phyloP scores from a whole-genome alignment of 225 moss, liverwort and hornwort species.

The Rhytidiadelphus loreus region DNA sequence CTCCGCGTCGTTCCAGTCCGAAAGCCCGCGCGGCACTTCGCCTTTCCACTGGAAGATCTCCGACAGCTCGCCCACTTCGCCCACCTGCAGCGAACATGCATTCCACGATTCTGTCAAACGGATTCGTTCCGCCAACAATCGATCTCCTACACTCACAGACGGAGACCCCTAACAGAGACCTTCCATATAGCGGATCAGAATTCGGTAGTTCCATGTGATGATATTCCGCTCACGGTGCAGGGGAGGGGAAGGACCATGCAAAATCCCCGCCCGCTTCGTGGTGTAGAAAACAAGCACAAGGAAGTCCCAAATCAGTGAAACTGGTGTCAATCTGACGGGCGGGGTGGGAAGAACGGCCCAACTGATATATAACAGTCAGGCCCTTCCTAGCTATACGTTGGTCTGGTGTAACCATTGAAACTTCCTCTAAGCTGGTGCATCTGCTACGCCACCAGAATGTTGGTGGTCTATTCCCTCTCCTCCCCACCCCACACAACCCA shows the following conservation, averaged over 20 bases:
- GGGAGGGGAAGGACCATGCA: background rate
- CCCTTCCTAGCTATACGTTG: background rate
- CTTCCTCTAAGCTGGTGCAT: background rate
- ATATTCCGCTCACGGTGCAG: background rate
- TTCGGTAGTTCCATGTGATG: background rate
- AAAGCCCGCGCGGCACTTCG: conserved; percentile 90
- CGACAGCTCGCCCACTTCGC: conserved; percentile 98
- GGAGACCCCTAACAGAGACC: background rate
- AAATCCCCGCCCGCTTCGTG: background rate
- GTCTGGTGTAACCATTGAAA: background rate
- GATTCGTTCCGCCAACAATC: background rate
- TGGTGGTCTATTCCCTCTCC: background rate
- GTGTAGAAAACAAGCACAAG: background rate
- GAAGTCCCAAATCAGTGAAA: background rate
- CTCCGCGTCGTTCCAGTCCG: conserved; percentile 79
- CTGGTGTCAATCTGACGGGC: background rate
- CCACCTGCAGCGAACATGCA: conserved; percentile 39
- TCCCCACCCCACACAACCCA: background rate
- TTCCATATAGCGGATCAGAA: background rate
- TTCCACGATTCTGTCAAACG: background rate
- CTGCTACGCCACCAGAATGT: background rate
- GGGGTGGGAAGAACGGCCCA: background rate
- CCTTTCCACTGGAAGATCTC: conserved; percentile 99
- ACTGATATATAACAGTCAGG: background rate
- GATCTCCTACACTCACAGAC: background rate